Base-by-base conservation (phyloP, 192 early-diverging fungal species). In the Linnemannia zychae region DNA sequence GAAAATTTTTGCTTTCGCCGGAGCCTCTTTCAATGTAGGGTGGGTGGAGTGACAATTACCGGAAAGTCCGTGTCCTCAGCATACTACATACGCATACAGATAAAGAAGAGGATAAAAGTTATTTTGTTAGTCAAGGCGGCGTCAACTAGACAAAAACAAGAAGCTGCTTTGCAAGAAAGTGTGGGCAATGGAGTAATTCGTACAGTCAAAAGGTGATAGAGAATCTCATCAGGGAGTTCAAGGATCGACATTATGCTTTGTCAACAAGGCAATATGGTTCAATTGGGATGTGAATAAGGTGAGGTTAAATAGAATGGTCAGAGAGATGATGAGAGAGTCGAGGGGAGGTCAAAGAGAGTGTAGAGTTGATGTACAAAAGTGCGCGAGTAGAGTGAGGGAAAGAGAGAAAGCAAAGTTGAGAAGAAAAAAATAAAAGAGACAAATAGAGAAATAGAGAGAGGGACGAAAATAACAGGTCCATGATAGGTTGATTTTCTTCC, bases 61-160 rank as follows among this genome's bases (percentile, higher is more conserved):
- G 77, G 81, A 15, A 83, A 71, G 57, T 83, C 81, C 20, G 57
- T 77, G 20, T 83, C 81, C 31, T 83, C 81, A 7, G 46, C 81
- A 67, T 66, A 83, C 81, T 83, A 50, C 18, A 13, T 18, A 11
- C 3, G 40, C n/a, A 49, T 12, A 36, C n/a, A 46, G n/a, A 53
- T 28, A 46, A 33, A 47, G n/a, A 47, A 44, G 22, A 75, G 3
- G 22, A 2, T 13, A 40, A 46, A 44, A 13, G 46, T 31, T 33
- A 15, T 40, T 37, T 22, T 37, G n/a, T 31, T 49, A 68, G 17
- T 33, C 28, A 76, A 24, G 28, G 40, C 28, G 28, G 24, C 28
- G 18, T 63, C 28, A 13, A 44, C 40, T 44, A 44, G 40, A 3
- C 3, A 44, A 44, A 44, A 44, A 44, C 40, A 31, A 31, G 57